Evolutionary conservation across 2,329 filamentous ascomycete species (phyloP), one percentile per base, ranked within the genome.

Genomic region (Fusarium torreyae): DNA sequence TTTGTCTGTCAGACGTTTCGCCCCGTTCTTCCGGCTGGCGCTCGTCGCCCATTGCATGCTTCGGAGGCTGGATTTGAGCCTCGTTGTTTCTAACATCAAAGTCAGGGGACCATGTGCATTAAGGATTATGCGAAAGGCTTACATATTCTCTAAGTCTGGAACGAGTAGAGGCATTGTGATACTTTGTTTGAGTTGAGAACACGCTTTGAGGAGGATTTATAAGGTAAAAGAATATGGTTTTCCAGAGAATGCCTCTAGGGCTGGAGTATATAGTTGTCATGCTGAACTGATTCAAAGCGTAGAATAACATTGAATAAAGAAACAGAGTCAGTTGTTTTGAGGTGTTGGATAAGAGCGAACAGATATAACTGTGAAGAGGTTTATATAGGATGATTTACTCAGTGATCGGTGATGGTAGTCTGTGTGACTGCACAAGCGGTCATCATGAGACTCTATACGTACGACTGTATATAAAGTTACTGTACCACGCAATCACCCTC

Each of bases 231-330:
- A 11, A 7, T 10, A 18, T 5, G 3, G 10, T 17, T 20, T 3
- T 0, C 5, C n/a, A 5, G 26, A 26, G 33, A 24, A 11, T 6
- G 1, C 1, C 7, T 13, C 3, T 5, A 10, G 33, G 22, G 2
- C 17, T 34, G 18, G 22, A 34, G 53, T 67, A 69, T 40, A 55
- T 42, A 43, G 2, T 18, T 8, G 17, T 22, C n/a, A 55, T 45
- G 20, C 3, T 39, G 13, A 11, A 8, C 39, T 71, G 62, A 72
- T 61, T 72, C 60, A 67, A 51, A 15, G 43, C 9, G 8, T 4
- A 14, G 15, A 1, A 5, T 9, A 14, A 24, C 10, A 43, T 42
- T 8, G 24, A 51, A 28, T n/a, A 26, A 13, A 33, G 7, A 34
- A 38, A 2, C 14, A n/a, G 9, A 36, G 13, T 38, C 4, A n/a